Evolutionary conservation across 2,329 filamentous ascomycete species (phyloP).

Genomic region (Colletotrichum falcatum): DNA sequence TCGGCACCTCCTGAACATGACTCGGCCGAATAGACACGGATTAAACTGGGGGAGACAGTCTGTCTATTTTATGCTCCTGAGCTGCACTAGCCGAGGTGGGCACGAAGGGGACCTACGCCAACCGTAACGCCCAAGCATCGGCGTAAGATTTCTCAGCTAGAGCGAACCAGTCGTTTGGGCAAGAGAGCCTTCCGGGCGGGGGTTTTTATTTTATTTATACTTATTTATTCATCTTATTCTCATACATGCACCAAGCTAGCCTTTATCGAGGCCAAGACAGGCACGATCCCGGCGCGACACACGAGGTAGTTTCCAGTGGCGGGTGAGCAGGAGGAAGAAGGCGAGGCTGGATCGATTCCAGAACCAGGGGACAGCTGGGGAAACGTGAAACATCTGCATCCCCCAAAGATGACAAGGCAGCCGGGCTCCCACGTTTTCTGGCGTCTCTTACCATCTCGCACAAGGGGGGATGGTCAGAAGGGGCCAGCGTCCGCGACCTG

Average conservation of each 20-base stretch:
- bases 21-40: slow-evolving; percentile 25
- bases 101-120: not conserved
- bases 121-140: not conserved
- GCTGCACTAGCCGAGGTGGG: not conserved
- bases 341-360: slow-evolving; percentile 28
- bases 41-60: slow-evolving; percentile 17
- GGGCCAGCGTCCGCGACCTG: not conserved
- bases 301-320: slow-evolving; percentile 18
- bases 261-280: not conserved
- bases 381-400: slow-evolving; percentile 33
- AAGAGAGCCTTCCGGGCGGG: not conserved
- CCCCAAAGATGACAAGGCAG: slow-evolving; percentile 24
- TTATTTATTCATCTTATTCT: no score
- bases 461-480: not conserved
- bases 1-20: not conserved
- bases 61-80: not conserved
- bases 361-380: slow-evolving; percentile 32
- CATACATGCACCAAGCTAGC: no score
- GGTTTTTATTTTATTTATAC: no score
- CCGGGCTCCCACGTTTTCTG: slow-evolving; percentile 38
- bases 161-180: slow-evolving; percentile 7
- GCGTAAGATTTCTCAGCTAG: slow-evolving; percentile 2
- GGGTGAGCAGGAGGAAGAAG: not conserved
- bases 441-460: slow-evolving; percentile 5
- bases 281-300: slow-evolving; percentile 22